Percentiles rank a stretch among this genome's conserved stretches.
These are phyloP conservation scores for Pichia scutulata DNA, from an alignment of 805 yeast genomes.

Conservation along the genomic window DNA sequence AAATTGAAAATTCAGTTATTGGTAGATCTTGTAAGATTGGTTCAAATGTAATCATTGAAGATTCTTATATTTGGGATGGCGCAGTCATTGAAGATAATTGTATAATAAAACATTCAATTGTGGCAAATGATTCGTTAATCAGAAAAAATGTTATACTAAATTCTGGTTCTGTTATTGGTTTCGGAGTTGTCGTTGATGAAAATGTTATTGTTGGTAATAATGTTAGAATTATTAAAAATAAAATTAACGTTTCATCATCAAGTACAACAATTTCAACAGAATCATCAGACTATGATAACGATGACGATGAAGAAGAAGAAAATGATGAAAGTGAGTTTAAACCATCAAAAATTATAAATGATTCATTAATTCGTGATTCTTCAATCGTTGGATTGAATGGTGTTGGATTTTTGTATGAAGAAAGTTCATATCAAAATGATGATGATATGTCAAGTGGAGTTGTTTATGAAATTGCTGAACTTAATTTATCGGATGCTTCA, in stretches of 20 bases:
- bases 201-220: conserved; percentile 41
- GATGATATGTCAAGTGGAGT: conserved; percentile 33
- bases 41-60: conserved; percentile 56
- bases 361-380: conserved; percentile 19
- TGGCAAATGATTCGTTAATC: conserved; percentile 59
- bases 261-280: conserved; percentile 12
- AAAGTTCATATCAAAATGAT: conserved; percentile 42
- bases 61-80: conserved; percentile 85
- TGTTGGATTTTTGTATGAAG: conserved; percentile 41
- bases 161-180: conserved; percentile 77
- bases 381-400: conserved; percentile 42
- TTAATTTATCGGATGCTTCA: conserved; percentile 47
- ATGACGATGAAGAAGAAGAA: conserved; percentile 15
- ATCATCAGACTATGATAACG: background rate
- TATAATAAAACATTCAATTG: conserved; percentile 51
- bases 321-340: conserved; percentile 5
- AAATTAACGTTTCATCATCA: conserved; percentile 25
- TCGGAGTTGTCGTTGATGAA: conserved; percentile 57
- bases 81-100: conserved; percentile 62
- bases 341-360: conserved; percentile 8
- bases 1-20: conserved; percentile 61
- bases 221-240: conserved; percentile 45
- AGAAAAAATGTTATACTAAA: conserved; percentile 44
- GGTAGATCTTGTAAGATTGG: conserved; percentile 88
- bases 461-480: conserved; percentile 34